Conservation (phyloP, 1,139 yeast genomes). For the Pichia sp. region DNA sequence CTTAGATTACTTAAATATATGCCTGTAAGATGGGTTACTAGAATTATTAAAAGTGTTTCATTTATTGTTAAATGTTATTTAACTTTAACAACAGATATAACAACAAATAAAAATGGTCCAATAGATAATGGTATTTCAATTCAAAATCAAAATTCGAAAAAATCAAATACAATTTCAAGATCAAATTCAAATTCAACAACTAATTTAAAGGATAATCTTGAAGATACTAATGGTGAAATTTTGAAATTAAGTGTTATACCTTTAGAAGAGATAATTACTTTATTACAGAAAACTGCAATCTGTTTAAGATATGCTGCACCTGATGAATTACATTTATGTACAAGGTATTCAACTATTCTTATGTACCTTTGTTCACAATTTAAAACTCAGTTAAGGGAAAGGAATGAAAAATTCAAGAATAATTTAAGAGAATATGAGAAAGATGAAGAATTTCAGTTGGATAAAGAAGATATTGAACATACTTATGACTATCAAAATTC, state of each 20-base stretch:
- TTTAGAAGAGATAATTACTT: slow-evolving; percentile 58
- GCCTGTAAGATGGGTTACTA: slow-evolving; percentile 87
- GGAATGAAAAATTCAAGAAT: slow-evolving; percentile 14
- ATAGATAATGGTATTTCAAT: slow-evolving; percentile 16
- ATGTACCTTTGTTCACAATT: slow-evolving; percentile 74
- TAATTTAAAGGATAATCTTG: not conserved
- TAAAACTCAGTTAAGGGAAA: slow-evolving; percentile 33
- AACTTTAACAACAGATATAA: slow-evolving; percentile 45
- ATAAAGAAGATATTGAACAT: slow-evolving; percentile 7
- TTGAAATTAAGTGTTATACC: slow-evolving; percentile 59
- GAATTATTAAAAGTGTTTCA: slow-evolving; percentile 86
- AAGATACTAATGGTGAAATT: slow-evolving; percentile 32
- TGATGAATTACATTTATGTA: slow-evolving; percentile 78
- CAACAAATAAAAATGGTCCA: slow-evolving; percentile 16
- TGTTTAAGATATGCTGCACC: slow-evolving; percentile 80
- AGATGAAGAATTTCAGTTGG: slow-evolving; percentile 17
- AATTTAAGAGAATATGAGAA: slow-evolving; percentile 25
- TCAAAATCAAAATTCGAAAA: slow-evolving; percentile 5
- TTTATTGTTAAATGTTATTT: slow-evolving; percentile 80
- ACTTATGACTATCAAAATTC: not conserved
- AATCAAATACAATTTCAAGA: not conserved
- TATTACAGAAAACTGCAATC: slow-evolving; percentile 67
- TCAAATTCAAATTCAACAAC: not conserved
- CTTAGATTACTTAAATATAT: slow-evolving; percentile 60
- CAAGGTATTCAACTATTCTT: slow-evolving; percentile 72